A percentile compares a stretch with the other conserved stretches of the same genome.
phyloP scores from a whole-genome alignment of 2,329 filamentous ascomycete genomes.

The Talaromyces islandicus region DNA sequence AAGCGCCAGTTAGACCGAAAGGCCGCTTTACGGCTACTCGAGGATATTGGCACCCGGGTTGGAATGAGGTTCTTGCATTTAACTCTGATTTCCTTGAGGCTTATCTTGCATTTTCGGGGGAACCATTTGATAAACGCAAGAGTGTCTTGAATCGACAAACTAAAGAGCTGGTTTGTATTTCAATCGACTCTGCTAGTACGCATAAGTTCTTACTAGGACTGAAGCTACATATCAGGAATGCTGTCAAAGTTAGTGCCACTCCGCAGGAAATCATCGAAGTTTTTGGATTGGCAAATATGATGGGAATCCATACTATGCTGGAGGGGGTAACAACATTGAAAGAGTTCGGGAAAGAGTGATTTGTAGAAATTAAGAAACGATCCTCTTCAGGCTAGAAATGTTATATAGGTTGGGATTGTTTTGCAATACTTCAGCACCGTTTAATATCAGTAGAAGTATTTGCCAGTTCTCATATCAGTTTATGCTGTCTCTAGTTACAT shows the following conservation, averaged over 20 bases:
- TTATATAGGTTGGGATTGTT: no score
- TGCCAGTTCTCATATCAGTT: not conserved
- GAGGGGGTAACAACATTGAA: not conserved
- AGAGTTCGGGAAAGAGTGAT: not conserved
- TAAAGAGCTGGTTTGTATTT: not conserved
- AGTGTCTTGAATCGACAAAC: not conserved
- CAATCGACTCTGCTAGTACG: not conserved
- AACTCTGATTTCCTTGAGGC: not conserved
- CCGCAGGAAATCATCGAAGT: not conserved
- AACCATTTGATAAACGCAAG: not conserved
- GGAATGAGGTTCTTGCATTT: not conserved
- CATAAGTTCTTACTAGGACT: not conserved
- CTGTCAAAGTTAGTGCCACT: not conserved
- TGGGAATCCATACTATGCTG: not conserved
- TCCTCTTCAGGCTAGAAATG: not conserved
- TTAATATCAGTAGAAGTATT: no score
- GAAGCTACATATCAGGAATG: not conserved
- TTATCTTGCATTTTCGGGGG: not conserved
- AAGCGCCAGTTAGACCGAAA: not conserved
- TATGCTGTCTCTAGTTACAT: not conserved
- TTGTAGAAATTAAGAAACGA: not conserved
- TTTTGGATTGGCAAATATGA: not conserved
- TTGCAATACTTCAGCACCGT: no score
- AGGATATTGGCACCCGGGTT: not conserved
- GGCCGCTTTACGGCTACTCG: not conserved